phyloP scores from a whole-genome alignment of 2,329 filamentous ascomycete species.

The Zymoseptoria ardabiliae region DNA sequence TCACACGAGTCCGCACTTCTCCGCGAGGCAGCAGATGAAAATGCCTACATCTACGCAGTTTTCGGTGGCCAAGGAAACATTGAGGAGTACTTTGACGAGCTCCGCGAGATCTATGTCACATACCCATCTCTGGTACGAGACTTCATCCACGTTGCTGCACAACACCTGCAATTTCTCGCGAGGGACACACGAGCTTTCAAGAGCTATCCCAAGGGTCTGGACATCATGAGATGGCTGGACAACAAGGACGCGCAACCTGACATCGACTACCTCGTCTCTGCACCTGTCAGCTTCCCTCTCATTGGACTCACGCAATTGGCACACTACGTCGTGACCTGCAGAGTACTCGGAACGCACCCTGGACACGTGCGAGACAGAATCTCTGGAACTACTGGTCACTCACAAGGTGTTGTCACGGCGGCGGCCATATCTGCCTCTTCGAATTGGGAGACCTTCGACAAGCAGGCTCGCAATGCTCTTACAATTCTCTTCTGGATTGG shows the following conservation, averaged over 20 bases:
- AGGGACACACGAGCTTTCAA: conserved; percentile 83
- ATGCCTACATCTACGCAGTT: conserved; percentile 82
- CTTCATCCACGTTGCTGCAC: conserved; percentile 71
- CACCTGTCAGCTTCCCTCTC: conserved; percentile 89
- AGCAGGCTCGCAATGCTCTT: conserved; percentile 69
- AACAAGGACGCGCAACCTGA: conserved; percentile 85
- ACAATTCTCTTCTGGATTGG: conserved; percentile 99
- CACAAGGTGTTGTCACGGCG: conserved; percentile 90
- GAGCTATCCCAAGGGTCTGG: conserved; percentile 93
- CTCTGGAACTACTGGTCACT: conserved; percentile 87
- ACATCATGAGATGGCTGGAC: conserved; percentile 89
- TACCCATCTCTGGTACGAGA: conserved; percentile 88
- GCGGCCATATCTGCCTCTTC: conserved; percentile 84
- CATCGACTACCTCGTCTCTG: conserved; percentile 86
- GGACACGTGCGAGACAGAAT: conserved; percentile 80
- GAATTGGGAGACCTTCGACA: conserved; percentile 86
- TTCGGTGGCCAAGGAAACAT: conserved; percentile 98
- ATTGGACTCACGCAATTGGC: conserved; percentile 94
- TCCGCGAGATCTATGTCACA: conserved; percentile 82
- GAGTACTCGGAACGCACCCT: conserved; percentile 80
- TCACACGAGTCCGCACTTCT: conserved; percentile 89
- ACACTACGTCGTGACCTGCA: conserved; percentile 91
- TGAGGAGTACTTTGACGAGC: conserved; percentile 98
- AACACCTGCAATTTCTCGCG: conserved; percentile 78
- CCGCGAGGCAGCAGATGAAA: conserved; percentile 75